These are phyloP conservation scores for Orbilia blumenaviensis DNA, from an alignment of 2,329 filamentous ascomycete genomes.

Conservation along the genomic window DNA sequence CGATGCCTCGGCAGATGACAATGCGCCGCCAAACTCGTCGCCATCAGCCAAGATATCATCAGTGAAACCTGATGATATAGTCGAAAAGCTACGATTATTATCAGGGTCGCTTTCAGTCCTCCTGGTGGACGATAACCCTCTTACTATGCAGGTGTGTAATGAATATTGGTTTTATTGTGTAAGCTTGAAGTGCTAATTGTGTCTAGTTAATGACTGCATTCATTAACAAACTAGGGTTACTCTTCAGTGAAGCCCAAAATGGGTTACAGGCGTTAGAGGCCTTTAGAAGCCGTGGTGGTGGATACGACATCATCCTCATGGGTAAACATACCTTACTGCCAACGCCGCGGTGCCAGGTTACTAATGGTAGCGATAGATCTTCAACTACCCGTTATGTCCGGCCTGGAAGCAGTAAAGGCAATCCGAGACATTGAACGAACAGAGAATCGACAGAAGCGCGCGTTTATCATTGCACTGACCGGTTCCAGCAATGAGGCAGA, in stretches of 20 bases:
- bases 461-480: constrained; percentile 61
- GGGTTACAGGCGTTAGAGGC: constrained; percentile 65
- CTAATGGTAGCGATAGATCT: constrained; percentile 36
- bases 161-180: constrained; percentile 60
- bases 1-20: constrained; percentile 18
- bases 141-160: constrained; percentile 37
- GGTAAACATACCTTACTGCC: constrained; percentile 56
- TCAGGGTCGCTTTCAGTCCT: constrained; percentile 22
- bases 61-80: constrained; percentile 3
- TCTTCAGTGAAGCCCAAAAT: constrained; percentile 63
- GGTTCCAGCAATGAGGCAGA: constrained; percentile 60
- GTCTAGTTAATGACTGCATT: constrained; percentile 61
- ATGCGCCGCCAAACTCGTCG: background rate
- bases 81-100: constrained; percentile 30
- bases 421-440: constrained; percentile 52
- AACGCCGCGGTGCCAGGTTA: constrained; percentile 2
- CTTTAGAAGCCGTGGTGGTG: constrained; percentile 56
- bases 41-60: background rate
- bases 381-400: constrained; percentile 56
- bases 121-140: constrained; percentile 46
- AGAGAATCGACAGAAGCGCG: constrained; percentile 53
- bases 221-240: constrained; percentile 61
- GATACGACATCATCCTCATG: constrained; percentile 65
- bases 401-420: constrained; percentile 54
- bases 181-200: constrained; percentile 60